Evolutionary conservation across 306 rosid species (phyloP).

Genomic region (Trifolium pratense): DNA sequence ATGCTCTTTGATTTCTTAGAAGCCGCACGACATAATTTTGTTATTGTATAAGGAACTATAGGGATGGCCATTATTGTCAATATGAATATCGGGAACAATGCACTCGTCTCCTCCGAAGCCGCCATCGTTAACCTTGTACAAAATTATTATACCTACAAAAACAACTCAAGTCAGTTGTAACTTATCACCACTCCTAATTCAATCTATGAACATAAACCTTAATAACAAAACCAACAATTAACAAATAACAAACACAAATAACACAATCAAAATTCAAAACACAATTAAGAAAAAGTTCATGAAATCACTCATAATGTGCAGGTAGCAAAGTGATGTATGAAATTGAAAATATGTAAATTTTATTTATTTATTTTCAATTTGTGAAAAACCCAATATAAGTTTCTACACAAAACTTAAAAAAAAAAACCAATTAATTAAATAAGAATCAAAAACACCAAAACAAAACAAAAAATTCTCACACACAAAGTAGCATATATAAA

Average conservation of each 20-base stretch:
- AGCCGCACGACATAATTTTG: slow-evolving; percentile 76
- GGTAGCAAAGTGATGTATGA: not conserved
- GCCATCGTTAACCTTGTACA: slow-evolving; percentile 67
- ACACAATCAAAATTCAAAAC: not conserved
- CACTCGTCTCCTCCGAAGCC: slow-evolving; percentile 87
- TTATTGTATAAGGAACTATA: slow-evolving; percentile 85
- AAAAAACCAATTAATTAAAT: slow-evolving; percentile 6
- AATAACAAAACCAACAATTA: slow-evolving; percentile 11
- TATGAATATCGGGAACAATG: slow-evolving; percentile 90
- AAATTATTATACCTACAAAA: slow-evolving; percentile 45
- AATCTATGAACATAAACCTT: slow-evolving; percentile 7
- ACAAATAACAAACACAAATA: slow-evolving; percentile 13
- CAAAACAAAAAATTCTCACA: not conserved
- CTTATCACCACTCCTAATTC: slow-evolving; percentile 28
- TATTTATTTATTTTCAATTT: too few relatives aligned
- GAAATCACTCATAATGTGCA: not conserved
- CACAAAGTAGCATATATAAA: slow-evolving; percentile 19
- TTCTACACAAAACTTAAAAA: not conserved
- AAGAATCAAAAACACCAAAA: slow-evolving; percentile 6
- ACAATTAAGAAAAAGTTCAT: not conserved
- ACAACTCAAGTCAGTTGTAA: slow-evolving; percentile 7
- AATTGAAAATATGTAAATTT: not conserved
- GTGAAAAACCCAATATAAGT: not conserved
- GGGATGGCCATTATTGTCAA: slow-evolving; percentile 97
- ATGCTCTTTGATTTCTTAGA: slow-evolving; percentile 84